Conservation (phyloP, 352 stramenopile genomes). For the Globisporangium camurandrum region DNA sequence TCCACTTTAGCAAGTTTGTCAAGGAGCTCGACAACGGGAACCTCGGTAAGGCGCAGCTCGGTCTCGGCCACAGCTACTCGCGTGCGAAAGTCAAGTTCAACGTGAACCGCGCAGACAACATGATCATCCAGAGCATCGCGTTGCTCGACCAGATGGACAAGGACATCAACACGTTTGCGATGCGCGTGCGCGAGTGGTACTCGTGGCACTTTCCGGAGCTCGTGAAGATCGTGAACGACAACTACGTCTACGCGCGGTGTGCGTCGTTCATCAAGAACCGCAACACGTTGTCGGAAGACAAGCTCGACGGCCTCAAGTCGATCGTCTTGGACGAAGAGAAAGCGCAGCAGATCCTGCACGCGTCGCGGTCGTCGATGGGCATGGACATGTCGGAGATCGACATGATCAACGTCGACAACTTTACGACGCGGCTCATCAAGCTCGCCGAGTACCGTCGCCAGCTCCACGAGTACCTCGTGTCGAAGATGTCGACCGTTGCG, state of each 20-base stretch:
- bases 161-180: conserved; percentile 99
- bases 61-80: conserved; percentile 99
- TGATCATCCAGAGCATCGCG: conserved; percentile 99
- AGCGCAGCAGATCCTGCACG: conserved; percentile 92
- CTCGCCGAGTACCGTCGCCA: conserved; percentile 97
- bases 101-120: conserved; percentile 99
- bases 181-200: conserved; percentile 99
- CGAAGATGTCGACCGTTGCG: conserved; percentile 98
- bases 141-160: conserved; percentile 99
- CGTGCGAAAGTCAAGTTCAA: conserved; percentile 99
- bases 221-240: conserved; percentile 99
- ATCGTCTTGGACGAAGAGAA: conserved; percentile 98
- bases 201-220: conserved; percentile 99
- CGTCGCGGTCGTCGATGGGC: conserved; percentile 96
- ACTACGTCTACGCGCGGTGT: conserved; percentile 98
- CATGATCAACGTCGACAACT: conserved; percentile 99
- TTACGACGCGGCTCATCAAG: conserved; percentile 97
- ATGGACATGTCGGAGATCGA: conserved; percentile 99
- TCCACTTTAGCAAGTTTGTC: conserved; percentile 97
- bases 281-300: conserved; percentile 71
- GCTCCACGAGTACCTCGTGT: conserved; percentile 91
- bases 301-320: conserved; percentile 73
- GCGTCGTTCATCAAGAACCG: conserved; percentile 96
- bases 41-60: conserved; percentile 96
- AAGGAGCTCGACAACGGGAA: conserved; percentile 96